Percentiles rank a stretch among this genome's conserved stretches.
These are phyloP conservation scores for Magnusiomyces sp. DNA, from an alignment of 1,139 yeast genomes.

Conservation along the genomic window DNA sequence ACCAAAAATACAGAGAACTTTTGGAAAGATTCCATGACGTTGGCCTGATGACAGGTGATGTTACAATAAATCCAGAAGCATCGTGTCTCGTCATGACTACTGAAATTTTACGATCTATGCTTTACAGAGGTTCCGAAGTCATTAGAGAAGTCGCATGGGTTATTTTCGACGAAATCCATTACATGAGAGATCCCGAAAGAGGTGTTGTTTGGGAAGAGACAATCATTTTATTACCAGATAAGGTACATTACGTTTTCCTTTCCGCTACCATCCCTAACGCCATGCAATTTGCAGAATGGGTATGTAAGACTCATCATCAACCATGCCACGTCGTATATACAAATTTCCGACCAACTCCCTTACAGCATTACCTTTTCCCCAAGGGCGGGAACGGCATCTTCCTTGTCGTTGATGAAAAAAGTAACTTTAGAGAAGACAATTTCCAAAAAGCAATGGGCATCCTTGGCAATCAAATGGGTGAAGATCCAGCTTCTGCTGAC, in stretches of 20 bases:
- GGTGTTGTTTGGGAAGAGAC: slow-evolving; percentile 99
- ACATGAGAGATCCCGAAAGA: slow-evolving; percentile 91
- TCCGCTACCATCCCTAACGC: slow-evolving; percentile 99
- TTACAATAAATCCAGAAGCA: slow-evolving; percentile 94
- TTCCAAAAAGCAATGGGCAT: slow-evolving; percentile 98
- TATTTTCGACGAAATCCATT: slow-evolving; percentile 95
- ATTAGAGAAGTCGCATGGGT: slow-evolving; percentile 97
- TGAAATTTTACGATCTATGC: slow-evolving; percentile 89
- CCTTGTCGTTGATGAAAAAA: slow-evolving; percentile 94
- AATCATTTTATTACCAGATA: slow-evolving; percentile 91
- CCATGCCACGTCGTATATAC: slow-evolving; percentile 99
- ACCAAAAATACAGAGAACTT: slow-evolving; percentile 90
- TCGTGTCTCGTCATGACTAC: slow-evolving; percentile 97
- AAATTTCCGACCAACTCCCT: slow-evolving; percentile 96
- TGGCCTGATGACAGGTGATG: slow-evolving; percentile 96
- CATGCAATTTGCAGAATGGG: slow-evolving; percentile 98
- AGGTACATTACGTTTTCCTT: slow-evolving; percentile 76
- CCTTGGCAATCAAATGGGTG: slow-evolving; percentile 73
- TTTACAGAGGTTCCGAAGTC: slow-evolving; percentile 91
- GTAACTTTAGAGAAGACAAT: slow-evolving; percentile 91
- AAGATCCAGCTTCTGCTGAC: slow-evolving; percentile 46
- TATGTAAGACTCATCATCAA: slow-evolving; percentile 85
- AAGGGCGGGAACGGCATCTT: slow-evolving; percentile 97
- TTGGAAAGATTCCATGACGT: slow-evolving; percentile 79
- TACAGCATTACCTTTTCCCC: slow-evolving; percentile 94